Evolutionary conservation across 805 yeast genomes (phyloP).

Genomic region (Tetrapisispora namnaoensis): DNA sequence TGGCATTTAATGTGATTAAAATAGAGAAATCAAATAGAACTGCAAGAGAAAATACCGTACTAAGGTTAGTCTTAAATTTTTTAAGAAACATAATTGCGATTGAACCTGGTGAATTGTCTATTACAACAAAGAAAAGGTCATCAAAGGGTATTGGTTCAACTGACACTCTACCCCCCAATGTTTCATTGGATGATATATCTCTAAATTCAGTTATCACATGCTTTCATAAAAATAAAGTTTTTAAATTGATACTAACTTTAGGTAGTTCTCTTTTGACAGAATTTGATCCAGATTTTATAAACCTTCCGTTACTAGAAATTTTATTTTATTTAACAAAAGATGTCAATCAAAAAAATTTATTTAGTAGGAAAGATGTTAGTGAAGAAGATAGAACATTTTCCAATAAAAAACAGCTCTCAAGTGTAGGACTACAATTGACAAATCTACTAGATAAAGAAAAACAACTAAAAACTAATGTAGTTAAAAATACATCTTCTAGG

Average conservation of each 20-base stretch:
- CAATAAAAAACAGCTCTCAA: slow-evolving; percentile 12
- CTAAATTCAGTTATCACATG: slow-evolving; percentile 45
- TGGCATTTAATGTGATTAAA: slow-evolving; percentile 54
- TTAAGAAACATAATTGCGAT: slow-evolving; percentile 72
- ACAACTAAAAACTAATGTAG: slow-evolving; percentile 38
- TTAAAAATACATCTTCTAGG: slow-evolving; percentile 50
- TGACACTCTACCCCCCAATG: slow-evolving; percentile 43
- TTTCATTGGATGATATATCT: slow-evolving; percentile 58
- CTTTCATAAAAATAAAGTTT: slow-evolving; percentile 61
- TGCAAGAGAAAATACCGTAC: slow-evolving; percentile 58
- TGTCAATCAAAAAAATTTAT: slow-evolving; percentile 31
- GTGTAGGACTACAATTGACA: slow-evolving; percentile 35
- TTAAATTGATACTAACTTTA: slow-evolving; percentile 63
- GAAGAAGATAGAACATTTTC: not conserved
- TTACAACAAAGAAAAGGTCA: slow-evolving; percentile 33
- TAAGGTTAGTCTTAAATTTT: slow-evolving; percentile 63
- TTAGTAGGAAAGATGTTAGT: slow-evolving; percentile 1
- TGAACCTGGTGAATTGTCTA: slow-evolving; percentile 53
- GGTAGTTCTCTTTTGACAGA: slow-evolving; percentile 55
- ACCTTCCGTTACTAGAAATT: slow-evolving; percentile 57
- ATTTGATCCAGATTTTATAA: slow-evolving; percentile 52
- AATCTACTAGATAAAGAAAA: slow-evolving; percentile 54
- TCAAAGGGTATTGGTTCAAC: slow-evolving; percentile 25
- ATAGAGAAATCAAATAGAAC: slow-evolving; percentile 47
- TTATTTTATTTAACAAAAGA: slow-evolving; percentile 55